Base-by-base conservation (phyloP, 2,329 filamentous ascomycete genomes). In the Verticillium nonalfalfae region DNA sequence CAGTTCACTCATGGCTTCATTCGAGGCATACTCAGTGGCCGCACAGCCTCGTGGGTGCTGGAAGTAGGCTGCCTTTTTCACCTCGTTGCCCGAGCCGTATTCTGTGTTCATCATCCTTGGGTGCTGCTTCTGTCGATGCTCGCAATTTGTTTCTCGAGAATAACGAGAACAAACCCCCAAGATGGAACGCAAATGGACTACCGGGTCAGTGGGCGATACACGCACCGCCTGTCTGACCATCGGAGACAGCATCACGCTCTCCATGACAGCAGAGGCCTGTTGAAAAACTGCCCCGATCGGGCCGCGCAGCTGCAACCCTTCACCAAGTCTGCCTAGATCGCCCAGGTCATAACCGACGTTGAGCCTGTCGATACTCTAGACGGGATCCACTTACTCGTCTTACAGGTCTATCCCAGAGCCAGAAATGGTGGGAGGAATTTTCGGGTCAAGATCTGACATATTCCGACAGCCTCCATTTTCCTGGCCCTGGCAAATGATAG, bases 161-260 rank as follows among this genome's bases (percentile, higher is more conserved):
- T 26, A 3, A 26, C 26, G 26, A 26, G 26, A 26, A 26, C 26
- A 3, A 26, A 26, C 26, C 26, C 26, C 26, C 40, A 1, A 45
- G n/a, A 61, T 61, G 60, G 36, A 56, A 15, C 13, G 59, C 15
- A 26, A 70, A 0, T 59, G 73, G 1, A 65, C 69, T 2, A 71
- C 73, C 56, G 69, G 71, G 7, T 66, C 68, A 4, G 63, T 71
- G 14, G 67, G 71, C n/a, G 71, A 73, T 58, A 69, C 73, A 9
- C 69, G 73, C 9, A 62, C 67, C 2, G 66, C 72, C 1, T 64
- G 61, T 50, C 58, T 70, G 4, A 38, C 74, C 2, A 65, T 70
- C 18, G 74, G 72, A 63, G 67, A 71, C 40, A 45, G 72, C 1
- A 59, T 73, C 21, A 60, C 7, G 66, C 69, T 2, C 68, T 75